These are phyloP conservation scores for Globisporangium echinulatum DNA, from an alignment of 352 stramenopile genomes.

Conservation along the genomic window DNA sequence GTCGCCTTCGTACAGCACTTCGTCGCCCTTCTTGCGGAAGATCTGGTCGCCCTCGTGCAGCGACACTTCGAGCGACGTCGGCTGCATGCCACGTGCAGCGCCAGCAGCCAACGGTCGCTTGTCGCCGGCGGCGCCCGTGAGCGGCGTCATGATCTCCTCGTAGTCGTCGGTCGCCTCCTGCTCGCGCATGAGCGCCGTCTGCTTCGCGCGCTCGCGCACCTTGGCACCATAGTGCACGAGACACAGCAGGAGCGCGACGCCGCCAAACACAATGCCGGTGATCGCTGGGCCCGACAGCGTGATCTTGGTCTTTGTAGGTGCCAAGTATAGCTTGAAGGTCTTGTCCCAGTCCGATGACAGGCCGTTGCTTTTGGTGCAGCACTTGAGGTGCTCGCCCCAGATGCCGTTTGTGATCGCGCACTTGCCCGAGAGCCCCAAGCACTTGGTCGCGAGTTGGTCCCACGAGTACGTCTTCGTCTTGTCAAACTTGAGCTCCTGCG, in stretches of 20 bases:
- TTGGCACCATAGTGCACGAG: slow-evolving; percentile 81
- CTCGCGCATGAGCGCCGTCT: slow-evolving; percentile 83
- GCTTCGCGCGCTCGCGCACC: slow-evolving; percentile 67
- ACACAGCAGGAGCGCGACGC: slow-evolving; percentile 73
- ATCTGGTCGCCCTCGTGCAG: slow-evolving; percentile 86
- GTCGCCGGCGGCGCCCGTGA: slow-evolving; percentile 52
- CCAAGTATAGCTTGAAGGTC: slow-evolving; percentile 63
- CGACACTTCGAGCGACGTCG: slow-evolving; percentile 65
- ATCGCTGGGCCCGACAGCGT: slow-evolving; percentile 64
- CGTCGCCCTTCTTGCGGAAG: slow-evolving; percentile 77
- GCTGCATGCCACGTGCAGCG: slow-evolving; percentile 52
- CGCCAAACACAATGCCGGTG: slow-evolving; percentile 74
- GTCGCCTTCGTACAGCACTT: slow-evolving; percentile 85
- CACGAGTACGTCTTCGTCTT: slow-evolving; percentile 81
- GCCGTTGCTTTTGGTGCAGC: slow-evolving; percentile 51
- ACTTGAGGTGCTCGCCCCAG: slow-evolving; percentile 80
- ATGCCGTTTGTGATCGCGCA: slow-evolving; percentile 83
- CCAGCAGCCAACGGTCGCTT: slow-evolving; percentile 52
- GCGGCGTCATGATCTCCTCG: slow-evolving; percentile 88
- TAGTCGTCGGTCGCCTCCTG: slow-evolving; percentile 87
- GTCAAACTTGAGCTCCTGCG: slow-evolving; percentile 57
- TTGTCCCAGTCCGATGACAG: slow-evolving; percentile 68
- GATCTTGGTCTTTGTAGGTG: slow-evolving; percentile 35
- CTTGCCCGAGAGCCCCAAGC: slow-evolving; percentile 60
- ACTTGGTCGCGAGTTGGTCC: slow-evolving; percentile 80